Conservation (phyloP, 1,139 yeast genomes). For the Lizanozyma gosingica region DNA sequence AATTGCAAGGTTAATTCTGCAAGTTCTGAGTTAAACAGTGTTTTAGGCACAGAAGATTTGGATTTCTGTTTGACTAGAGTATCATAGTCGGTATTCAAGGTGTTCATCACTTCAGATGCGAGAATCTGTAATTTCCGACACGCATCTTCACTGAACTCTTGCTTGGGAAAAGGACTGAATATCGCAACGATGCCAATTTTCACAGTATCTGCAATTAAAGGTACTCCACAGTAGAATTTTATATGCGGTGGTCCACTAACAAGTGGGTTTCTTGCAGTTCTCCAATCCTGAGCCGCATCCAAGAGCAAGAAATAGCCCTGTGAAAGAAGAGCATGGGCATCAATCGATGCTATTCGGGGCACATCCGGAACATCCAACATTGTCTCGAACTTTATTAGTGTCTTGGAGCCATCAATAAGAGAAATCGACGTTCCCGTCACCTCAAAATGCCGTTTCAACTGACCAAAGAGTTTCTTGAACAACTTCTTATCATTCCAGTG, state of each 20-base stretch:
- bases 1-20: conserved; percentile 22
- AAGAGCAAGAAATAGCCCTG: conserved; percentile 41
- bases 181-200: conserved; percentile 54
- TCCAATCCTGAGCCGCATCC: conserved; percentile 63
- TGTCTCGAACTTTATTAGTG: conserved; percentile 41
- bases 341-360: conserved; percentile 50
- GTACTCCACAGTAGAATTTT: conserved; percentile 57
- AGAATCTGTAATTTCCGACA: conserved; percentile 25
- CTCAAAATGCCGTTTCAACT: conserved; percentile 26
- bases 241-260: conserved; percentile 54
- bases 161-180: conserved; percentile 42
- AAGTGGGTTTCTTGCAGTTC: conserved; percentile 50
- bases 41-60: conserved; percentile 1
- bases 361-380: conserved; percentile 38
- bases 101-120: conserved; percentile 35
- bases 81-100: conserved; percentile 25
- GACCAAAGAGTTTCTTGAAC: conserved; percentile 30
- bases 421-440: conserved; percentile 52
- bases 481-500: conserved; percentile 43
- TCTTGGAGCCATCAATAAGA: conserved; percentile 39
- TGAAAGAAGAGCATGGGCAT: conserved; percentile 59
- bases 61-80: not conserved
- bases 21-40: conserved; percentile 12
- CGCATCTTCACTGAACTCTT: conserved; percentile 24
- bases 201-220: conserved; percentile 31